Evolutionary conservation across 768 basidiomycete species (phyloP).

Genomic region (Tulasnella sp.): DNA sequence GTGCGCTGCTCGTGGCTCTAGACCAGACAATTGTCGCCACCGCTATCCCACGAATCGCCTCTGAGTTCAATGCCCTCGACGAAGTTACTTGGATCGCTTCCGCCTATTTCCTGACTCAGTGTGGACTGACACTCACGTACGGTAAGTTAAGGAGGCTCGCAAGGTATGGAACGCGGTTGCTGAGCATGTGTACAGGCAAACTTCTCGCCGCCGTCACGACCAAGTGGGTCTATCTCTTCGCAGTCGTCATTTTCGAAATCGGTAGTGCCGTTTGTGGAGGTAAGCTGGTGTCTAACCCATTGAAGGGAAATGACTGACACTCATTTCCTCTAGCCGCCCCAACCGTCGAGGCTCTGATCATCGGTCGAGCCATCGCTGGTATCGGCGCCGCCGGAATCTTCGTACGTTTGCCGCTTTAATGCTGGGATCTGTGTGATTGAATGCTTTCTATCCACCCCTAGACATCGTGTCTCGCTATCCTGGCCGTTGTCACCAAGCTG

Average conservation of each 20-base stretch:
- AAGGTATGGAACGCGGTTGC: conserved; percentile 11
- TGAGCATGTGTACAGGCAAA: conserved; percentile 26
- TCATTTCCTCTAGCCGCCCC: conserved; percentile 25
- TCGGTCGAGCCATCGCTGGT: conserved; percentile 48
- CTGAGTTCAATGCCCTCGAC: conserved; percentile 27
- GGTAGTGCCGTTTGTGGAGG: conserved; percentile 45
- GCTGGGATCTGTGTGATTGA: not conserved
- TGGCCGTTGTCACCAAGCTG: conserved; percentile 35
- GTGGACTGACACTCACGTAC: conserved; percentile 27
- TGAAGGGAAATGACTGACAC: not conserved
- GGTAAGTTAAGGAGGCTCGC: not conserved
- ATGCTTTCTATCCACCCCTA: not conserved
- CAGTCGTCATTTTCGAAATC: conserved; percentile 42
- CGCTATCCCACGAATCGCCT: conserved; percentile 25
- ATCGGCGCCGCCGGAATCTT: conserved; percentile 44
- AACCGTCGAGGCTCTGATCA: conserved; percentile 36
- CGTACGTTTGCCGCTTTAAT: conserved; percentile 30
- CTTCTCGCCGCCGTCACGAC: conserved; percentile 31
- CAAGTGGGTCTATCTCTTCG: conserved; percentile 34
- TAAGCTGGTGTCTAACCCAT: not conserved
- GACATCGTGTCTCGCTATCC: conserved; percentile 29
- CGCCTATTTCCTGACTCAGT: conserved; percentile 29
- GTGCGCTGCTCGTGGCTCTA: conserved; percentile 23
- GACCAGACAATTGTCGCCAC: conserved; percentile 28
- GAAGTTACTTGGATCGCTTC: conserved; percentile 29